A percentile compares a stretch with the other conserved stretches of the same genome.
Conservation (phyloP, 306 rosid genomes). For the Abrus precatorius region DNA sequence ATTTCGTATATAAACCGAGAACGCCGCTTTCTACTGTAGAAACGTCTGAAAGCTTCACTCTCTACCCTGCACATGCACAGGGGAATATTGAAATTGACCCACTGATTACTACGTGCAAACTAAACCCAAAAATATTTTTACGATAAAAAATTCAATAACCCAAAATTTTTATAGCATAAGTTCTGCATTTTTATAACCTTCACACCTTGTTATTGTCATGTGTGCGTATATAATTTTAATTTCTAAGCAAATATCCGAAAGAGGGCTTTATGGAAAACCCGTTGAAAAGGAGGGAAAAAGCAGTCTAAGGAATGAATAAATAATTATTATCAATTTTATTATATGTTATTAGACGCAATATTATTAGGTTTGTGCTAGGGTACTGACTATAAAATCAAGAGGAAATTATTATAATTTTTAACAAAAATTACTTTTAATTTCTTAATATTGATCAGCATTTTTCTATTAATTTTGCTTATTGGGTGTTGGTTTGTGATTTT, state of each 20-base stretch:
- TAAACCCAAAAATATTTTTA: too few species aligned
- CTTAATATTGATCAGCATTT: too few species aligned
- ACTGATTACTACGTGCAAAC: constrained; percentile 23
- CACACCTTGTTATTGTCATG: neutral
- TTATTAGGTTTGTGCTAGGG: too few species aligned
- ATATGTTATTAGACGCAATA: too few species aligned
- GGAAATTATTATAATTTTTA: too few species aligned
- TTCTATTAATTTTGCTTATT: neutral
- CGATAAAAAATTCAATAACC: neutral
- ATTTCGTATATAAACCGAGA: constrained; percentile 26
- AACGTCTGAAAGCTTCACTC: constrained; percentile 44
- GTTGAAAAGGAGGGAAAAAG: neutral
- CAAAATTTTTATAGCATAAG: neutral
- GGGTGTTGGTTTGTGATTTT: neutral
- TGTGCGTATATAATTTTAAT: neutral
- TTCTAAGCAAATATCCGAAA: neutral
- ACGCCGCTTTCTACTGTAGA: constrained; percentile 51
- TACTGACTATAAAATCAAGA: too few species aligned
- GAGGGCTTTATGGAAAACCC: neutral
- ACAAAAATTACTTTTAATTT: too few species aligned
- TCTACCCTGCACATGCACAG: constrained; percentile 40
- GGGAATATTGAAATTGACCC: constrained; percentile 35
- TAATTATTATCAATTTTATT: too few species aligned
- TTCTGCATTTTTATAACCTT: neutral
- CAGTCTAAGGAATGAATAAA: neutral